Conservation (phyloP, 2,329 filamentous ascomycete genomes). For the Fusarium vanettenii region DNA sequence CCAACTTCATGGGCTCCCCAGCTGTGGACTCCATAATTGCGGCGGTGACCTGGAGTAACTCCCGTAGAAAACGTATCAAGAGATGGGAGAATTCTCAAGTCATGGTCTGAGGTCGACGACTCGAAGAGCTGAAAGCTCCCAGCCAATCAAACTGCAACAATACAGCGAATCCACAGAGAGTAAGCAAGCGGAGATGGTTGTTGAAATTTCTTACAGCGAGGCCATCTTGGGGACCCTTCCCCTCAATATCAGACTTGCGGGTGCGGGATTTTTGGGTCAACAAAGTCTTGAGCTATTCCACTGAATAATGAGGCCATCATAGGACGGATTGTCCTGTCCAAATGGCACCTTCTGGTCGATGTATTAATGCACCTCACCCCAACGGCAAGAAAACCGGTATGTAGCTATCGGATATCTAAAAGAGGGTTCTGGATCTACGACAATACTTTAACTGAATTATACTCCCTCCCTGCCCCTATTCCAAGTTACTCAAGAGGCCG, state of each 20-base stretch:
- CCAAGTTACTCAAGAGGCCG: background rate
- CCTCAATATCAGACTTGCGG: background rate
- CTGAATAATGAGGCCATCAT: background rate
- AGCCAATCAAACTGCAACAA: too few species aligned
- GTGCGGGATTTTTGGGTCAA: background rate
- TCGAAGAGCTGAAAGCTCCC: too few species aligned
- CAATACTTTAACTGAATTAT: background rate
- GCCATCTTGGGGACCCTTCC: background rate
- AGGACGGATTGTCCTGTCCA: accelerated
- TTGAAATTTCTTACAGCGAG: too few species aligned
- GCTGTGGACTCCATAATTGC: background rate
- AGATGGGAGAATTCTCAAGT: background rate
- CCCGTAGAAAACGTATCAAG: background rate
- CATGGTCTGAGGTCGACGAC: too few species aligned
- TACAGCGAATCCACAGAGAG: background rate
- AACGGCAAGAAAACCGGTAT: background rate
- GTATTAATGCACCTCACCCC: too few species aligned
- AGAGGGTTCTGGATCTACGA: too few species aligned
- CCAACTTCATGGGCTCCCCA: background rate
- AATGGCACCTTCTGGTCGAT: accelerated
- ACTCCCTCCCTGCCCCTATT: background rate
- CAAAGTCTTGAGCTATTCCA: background rate
- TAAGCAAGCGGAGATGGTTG: background rate
- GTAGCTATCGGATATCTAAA: background rate
- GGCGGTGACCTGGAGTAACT: background rate